These are phyloP conservation scores for Atalantia buxifolia DNA, from an alignment of 345 rosid genomes.

Conservation along the genomic window DNA sequence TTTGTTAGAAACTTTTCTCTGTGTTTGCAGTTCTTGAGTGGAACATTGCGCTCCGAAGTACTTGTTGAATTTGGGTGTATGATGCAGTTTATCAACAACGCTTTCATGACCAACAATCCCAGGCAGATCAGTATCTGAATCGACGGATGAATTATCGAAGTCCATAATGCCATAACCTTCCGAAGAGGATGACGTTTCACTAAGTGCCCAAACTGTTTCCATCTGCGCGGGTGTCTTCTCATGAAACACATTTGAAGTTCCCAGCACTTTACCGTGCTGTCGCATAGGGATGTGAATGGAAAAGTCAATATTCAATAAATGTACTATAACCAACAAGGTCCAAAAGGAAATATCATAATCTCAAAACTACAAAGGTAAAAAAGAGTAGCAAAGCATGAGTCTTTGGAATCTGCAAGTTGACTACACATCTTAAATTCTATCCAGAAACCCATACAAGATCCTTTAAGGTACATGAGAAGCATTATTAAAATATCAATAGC, in stretches of 20 bases:
- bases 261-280: not conserved
- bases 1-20: not conserved
- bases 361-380: not conserved
- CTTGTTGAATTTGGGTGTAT: not conserved
- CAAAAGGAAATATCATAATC: not conserved
- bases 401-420: not conserved
- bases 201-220: not conserved
- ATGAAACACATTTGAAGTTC: not conserved
- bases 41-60: not conserved
- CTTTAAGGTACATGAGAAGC: not conserved
- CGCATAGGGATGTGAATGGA: not conserved
- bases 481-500: not conserved
- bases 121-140: not conserved
- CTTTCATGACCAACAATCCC: not conserved
- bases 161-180: not conserved
- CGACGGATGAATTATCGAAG: not conserved
- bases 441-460: not conserved
- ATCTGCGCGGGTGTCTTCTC: not conserved
- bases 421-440: constrained; percentile 1
- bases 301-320: not conserved
- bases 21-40: not conserved
- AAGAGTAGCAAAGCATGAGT: constrained; percentile 3
- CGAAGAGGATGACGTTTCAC: not conserved
- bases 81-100: not conserved
- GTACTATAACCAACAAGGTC: not conserved